phyloP scores from a whole-genome alignment of 139 green algal genomes.

The Pseudopediastrum boryanum region DNA sequence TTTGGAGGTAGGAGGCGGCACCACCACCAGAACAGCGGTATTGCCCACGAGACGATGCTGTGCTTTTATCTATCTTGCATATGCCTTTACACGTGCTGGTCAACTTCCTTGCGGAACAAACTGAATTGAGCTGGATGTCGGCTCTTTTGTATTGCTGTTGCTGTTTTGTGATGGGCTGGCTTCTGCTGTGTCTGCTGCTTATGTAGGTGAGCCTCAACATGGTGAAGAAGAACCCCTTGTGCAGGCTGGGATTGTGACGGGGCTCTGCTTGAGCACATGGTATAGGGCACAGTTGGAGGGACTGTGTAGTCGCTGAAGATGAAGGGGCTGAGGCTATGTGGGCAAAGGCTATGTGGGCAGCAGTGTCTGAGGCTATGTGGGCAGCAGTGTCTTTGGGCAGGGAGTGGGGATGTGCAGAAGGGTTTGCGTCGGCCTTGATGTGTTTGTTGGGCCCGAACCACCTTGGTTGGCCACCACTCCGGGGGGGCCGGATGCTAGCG shows the following conservation, averaged over 20 bases:
- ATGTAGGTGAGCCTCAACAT: conserved; percentile 75
- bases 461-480: no score
- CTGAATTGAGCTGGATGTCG: background rate
- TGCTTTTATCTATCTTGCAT: background rate
- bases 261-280: background rate
- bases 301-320: background rate
- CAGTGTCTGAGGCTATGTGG: no score
- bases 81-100: background rate
- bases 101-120: background rate
- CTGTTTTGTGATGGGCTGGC: background rate
- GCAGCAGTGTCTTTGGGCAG: no score
- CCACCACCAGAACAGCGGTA: no score
- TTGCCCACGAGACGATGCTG: no score
- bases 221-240: conserved; percentile 95
- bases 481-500: no score
- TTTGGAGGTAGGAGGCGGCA: no score
- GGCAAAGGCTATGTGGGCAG: background rate
- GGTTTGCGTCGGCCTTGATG: no score
- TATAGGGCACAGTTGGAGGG: background rate
- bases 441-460: no score
- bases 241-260: conserved; percentile 83
- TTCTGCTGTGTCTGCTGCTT: background rate
- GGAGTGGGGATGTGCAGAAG: no score
- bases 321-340: background rate
- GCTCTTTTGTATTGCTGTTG: background rate